Conservation (phyloP, 2,329 filamentous ascomycete species). For the Lizonia empirigonia region DNA sequence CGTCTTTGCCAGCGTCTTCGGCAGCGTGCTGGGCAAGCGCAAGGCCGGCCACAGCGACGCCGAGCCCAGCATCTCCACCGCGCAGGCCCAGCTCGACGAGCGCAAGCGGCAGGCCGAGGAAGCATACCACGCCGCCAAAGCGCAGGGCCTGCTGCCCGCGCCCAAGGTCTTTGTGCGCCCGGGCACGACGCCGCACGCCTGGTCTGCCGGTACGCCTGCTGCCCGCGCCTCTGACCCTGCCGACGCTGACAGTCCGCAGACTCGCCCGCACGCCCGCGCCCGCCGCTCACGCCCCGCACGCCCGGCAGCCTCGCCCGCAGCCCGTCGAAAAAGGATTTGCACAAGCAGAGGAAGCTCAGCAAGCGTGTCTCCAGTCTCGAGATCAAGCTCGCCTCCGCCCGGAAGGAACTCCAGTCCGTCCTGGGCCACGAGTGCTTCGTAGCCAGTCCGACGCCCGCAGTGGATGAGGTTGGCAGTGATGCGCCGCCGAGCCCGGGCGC, state of each 20-base stretch:
- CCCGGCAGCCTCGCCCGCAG: slow-evolving; percentile 51
- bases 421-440: slow-evolving; percentile 50
- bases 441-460: slow-evolving; percentile 22
- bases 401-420: slow-evolving; percentile 59
- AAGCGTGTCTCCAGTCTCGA: slow-evolving; percentile 68
- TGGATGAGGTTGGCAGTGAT: too few species aligned
- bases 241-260: not conserved
- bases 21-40: slow-evolving; percentile 39
- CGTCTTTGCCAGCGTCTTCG: slow-evolving; percentile 33
- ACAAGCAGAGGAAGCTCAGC: slow-evolving; percentile 61
- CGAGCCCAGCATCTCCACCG: slow-evolving; percentile 20
- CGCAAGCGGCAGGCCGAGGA: slow-evolving; percentile 39
- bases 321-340: slow-evolving; percentile 62
- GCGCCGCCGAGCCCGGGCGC: slow-evolving; percentile 1
- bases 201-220: slow-evolving; percentile 8
- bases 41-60: slow-evolving; percentile 35
- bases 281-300: slow-evolving; percentile 23
- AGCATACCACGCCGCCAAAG: slow-evolving; percentile 42
- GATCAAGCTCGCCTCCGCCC: slow-evolving; percentile 60
- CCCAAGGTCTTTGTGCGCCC: slow-evolving; percentile 42
- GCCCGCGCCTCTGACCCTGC: not conserved
- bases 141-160: slow-evolving; percentile 40
- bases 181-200: slow-evolving; percentile 16
- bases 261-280: not conserved
- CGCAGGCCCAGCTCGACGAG: slow-evolving; percentile 28